phyloP scores from a whole-genome alignment of 2,329 filamentous ascomycete genomes.

The Colletotrichum melonis region DNA sequence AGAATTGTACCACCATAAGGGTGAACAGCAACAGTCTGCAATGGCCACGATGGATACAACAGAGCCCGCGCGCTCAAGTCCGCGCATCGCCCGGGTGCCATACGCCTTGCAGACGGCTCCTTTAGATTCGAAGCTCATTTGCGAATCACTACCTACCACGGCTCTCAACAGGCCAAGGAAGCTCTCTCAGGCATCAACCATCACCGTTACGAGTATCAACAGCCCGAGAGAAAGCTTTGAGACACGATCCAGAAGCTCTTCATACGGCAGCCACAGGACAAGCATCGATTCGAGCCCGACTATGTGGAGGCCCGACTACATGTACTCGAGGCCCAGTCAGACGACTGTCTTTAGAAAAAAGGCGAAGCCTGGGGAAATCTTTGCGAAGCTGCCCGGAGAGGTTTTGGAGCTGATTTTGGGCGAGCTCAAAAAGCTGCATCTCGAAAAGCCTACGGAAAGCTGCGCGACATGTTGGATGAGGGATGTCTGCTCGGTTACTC shows the following conservation, averaged over 20 bases:
- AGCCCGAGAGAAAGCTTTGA: slow-evolving; percentile 44
- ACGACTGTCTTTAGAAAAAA: slow-evolving; percentile 41
- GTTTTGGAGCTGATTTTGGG: slow-evolving; percentile 68
- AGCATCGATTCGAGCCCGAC: slow-evolving; percentile 53
- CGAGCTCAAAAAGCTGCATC: slow-evolving; percentile 63
- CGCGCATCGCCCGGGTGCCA: slow-evolving; percentile 13
- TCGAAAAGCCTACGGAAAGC: slow-evolving; percentile 59
- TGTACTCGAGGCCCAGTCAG: slow-evolving; percentile 39
- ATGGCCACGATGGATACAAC: slow-evolving; percentile 2
- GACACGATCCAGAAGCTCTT: slow-evolving; percentile 42
- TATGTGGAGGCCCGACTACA: slow-evolving; percentile 41
- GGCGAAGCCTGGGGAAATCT: slow-evolving; percentile 61
- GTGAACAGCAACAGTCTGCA: slow-evolving; percentile 27
- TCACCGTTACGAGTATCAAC: slow-evolving; percentile 40
- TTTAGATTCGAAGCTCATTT: slow-evolving; percentile 36
- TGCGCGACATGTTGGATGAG: slow-evolving; percentile 76
- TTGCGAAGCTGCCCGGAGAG: slow-evolving; percentile 67
- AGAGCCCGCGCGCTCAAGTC: slow-evolving; percentile 6
- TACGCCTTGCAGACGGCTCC: slow-evolving; percentile 42
- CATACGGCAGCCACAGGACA: slow-evolving; percentile 50
- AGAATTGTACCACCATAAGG: slow-evolving; percentile 31
- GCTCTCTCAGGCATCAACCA: slow-evolving; percentile 45
- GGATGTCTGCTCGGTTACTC: slow-evolving; percentile 63
- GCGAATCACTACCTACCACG: slow-evolving; percentile 36
- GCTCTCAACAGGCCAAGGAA: slow-evolving; percentile 50